phyloP scores from a whole-genome alignment of 1,139 yeast genomes.

The Candida tetrigidarum region DNA sequence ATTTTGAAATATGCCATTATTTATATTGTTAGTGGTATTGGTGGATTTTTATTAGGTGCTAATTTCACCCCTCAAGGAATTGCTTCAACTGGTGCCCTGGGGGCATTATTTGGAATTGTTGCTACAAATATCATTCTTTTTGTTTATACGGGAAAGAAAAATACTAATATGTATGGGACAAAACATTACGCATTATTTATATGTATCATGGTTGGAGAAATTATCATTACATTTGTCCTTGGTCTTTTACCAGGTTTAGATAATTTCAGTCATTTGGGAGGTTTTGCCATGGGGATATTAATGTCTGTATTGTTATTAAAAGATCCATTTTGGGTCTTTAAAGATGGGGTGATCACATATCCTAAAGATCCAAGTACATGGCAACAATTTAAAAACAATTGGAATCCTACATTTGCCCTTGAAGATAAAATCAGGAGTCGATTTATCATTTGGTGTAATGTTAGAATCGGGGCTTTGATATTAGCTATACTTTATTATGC shows the following conservation, averaged over 20 bases:
- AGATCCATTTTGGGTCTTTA: conserved; percentile 58
- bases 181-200: conserved; percentile 50
- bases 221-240: conserved; percentile 61
- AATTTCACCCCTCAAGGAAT: conserved; percentile 74
- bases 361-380: conserved; percentile 38
- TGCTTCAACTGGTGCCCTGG: conserved; percentile 78
- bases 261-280: conserved; percentile 79
- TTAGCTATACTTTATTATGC: conserved; percentile 56
- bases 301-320: conserved; percentile 56
- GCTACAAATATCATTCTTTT: conserved; percentile 65
- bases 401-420: conserved; percentile 44
- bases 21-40: conserved; percentile 65
- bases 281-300: conserved; percentile 67
- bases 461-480: conserved; percentile 50
- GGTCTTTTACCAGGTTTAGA: conserved; percentile 78
- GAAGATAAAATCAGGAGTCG: conserved; percentile 37
- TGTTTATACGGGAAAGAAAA: conserved; percentile 56
- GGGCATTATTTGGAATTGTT: conserved; percentile 71
- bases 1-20: conserved; percentile 56
- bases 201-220: conserved; percentile 55
- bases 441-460: conserved; percentile 54
- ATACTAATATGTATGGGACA: conserved; percentile 47
- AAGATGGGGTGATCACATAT: conserved; percentile 46
- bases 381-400: conserved; percentile 46
- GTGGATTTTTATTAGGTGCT: conserved; percentile 73